phyloP scores from a whole-genome alignment of 2,329 filamentous ascomycete species.

The Neopestalotiopsis clavispora region DNA sequence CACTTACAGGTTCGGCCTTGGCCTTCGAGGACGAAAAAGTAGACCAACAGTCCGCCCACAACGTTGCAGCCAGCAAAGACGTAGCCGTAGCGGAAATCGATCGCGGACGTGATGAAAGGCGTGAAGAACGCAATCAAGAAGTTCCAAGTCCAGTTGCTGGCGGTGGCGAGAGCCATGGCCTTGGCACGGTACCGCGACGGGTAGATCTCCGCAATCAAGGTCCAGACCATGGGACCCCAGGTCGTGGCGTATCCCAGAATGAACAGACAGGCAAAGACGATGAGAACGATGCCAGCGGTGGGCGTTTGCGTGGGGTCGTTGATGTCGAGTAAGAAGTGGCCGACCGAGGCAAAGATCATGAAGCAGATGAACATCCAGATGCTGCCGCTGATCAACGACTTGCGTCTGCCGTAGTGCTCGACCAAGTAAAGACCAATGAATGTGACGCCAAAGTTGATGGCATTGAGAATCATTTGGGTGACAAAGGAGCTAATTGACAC shows the following conservation, averaged over 20 bases:
- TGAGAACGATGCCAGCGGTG: conserved; percentile 61
- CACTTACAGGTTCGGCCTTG: conserved; percentile 63
- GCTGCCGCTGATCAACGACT: conserved; percentile 65
- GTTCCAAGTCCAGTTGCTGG: conserved; percentile 73
- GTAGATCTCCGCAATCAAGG: conserved; percentile 68
- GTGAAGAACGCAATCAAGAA: conserved; percentile 81
- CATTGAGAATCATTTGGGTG: conserved; percentile 70
- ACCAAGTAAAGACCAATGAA: conserved; percentile 74
- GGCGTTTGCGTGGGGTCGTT: conserved; percentile 38
- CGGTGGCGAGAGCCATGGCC: conserved; percentile 64
- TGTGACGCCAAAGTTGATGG: conserved; percentile 71
- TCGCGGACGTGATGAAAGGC: conserved; percentile 74
- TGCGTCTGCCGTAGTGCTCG: conserved; percentile 68
- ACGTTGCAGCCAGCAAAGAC: conserved; percentile 77
- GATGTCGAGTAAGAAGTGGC: conserved; percentile 51
- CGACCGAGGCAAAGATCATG: conserved; percentile 59
- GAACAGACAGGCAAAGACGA: conserved; percentile 67
- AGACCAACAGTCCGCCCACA: conserved; percentile 67
- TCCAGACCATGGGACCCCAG: conserved; percentile 70
- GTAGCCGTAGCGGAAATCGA: conserved; percentile 76
- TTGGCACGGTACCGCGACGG: conserved; percentile 65
- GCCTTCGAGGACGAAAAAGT: conserved; percentile 78
- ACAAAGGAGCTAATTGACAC: conserved; percentile 63
- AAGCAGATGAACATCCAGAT: conserved; percentile 67
- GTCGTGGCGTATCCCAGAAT: conserved; percentile 70